phyloP scores from a whole-genome alignment of 1,284 basidiomycete genomes.

The Xerocomus minutiporus region DNA sequence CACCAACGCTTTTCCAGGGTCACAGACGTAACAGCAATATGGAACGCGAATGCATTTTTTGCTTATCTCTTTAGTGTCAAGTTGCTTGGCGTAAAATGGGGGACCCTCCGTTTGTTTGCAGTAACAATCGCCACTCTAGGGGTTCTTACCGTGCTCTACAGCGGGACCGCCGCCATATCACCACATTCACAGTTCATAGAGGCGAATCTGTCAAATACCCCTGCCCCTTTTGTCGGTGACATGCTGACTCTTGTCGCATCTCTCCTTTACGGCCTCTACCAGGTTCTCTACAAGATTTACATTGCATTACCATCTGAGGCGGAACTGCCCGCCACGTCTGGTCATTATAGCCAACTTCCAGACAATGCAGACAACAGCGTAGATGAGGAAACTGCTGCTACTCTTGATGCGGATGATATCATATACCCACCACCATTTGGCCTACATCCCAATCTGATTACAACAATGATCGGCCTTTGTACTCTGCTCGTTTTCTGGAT shows the following conservation, averaged over 20 bases:
- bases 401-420: conserved; percentile 27
- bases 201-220: conserved; percentile 25
- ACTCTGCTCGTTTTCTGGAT: conserved; percentile 69
- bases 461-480: conserved; percentile 60
- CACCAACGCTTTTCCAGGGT: conserved; percentile 43
- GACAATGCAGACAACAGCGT: conserved; percentile 28
- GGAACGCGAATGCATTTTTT: conserved; percentile 84
- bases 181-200: conserved; percentile 18
- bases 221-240: conserved; percentile 70
- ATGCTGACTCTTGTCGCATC: conserved; percentile 68
- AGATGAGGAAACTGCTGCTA: conserved; percentile 16
- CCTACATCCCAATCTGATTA: conserved; percentile 72
- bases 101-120: conserved; percentile 56
- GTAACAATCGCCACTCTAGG: conserved; percentile 75
- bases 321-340: conserved; percentile 39
- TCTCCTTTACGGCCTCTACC: conserved; percentile 62
- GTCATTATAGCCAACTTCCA: conserved; percentile 44
- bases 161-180: conserved; percentile 44
- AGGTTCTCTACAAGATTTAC: conserved; percentile 78
- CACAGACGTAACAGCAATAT: conserved; percentile 77
- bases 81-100: conserved; percentile 57
- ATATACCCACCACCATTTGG: conserved; percentile 66
- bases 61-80: conserved; percentile 70
- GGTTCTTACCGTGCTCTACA: conserved; percentile 72
- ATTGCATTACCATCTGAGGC: conserved; percentile 60